phyloP scores from a whole-genome alignment of 2,329 filamentous ascomycete species.

The Rosellinia necatrix region DNA sequence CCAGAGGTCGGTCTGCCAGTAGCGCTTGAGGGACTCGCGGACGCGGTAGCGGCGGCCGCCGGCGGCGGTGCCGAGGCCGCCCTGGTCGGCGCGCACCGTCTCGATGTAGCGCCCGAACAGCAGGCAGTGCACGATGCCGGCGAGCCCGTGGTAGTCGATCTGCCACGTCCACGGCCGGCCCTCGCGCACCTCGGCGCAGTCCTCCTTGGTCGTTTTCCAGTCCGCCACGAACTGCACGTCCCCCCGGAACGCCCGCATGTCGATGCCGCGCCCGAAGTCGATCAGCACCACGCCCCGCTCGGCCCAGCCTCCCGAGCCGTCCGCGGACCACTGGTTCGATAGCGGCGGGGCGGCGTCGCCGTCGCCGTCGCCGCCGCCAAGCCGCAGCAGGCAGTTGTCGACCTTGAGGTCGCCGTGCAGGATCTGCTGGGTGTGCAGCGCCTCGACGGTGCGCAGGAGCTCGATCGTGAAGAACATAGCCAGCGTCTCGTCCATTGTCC shows the following conservation, averaged over 20 bases:
- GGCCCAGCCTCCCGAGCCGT: conserved; percentile 78
- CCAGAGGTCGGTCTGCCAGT: conserved; percentile 98
- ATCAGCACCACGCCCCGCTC: conserved; percentile 83
- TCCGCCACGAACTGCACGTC: conserved; percentile 90
- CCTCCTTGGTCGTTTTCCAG: conserved; percentile 85
- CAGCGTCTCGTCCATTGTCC: conserved; percentile 85
- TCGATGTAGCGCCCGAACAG: conserved; percentile 96
- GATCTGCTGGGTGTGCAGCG: conserved; percentile 77
- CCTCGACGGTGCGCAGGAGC: conserved; percentile 86
- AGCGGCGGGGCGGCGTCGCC: conserved; percentile 45
- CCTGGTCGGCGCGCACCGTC: conserved; percentile 63
- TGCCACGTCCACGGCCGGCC: conserved; percentile 96
- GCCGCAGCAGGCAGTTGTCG: conserved; percentile 90
- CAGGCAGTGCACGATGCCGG: conserved; percentile 83
- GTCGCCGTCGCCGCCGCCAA: conserved; percentile 63
- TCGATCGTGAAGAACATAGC: conserved; percentile 97
- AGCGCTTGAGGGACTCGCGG: conserved; percentile 83
- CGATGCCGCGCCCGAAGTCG: conserved; percentile 92
- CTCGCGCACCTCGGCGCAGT: conserved; percentile 96
- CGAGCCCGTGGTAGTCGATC: conserved; percentile 93
- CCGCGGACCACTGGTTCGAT: conserved; percentile 68
- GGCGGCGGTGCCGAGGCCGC: conserved; percentile 58
- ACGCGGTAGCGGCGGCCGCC: conserved; percentile 76
- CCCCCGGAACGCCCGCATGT: conserved; percentile 81
- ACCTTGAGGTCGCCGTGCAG: conserved; percentile 94